Base-by-base conservation (phyloP, 257 asterid genomes). In the Vinca minor region DNA sequence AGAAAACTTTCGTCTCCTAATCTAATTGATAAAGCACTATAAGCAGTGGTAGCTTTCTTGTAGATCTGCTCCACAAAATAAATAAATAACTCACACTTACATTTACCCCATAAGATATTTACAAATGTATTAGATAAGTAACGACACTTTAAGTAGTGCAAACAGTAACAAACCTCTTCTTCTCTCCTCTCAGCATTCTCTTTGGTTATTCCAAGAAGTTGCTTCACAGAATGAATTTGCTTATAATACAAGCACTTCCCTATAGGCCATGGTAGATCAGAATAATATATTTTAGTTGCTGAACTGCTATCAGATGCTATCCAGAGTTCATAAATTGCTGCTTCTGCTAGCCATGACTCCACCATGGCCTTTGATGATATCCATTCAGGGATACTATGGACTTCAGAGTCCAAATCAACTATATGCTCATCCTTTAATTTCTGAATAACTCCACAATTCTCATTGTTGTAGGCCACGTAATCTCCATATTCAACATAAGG, bases 191-290 rank as follows among this genome's bases (percentile, higher is more conserved):
- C 92, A 28, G 81, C 79, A 74, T 86, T 80, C 18, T 79, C 88
- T 45, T 89, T 80, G 11, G 92, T 82, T 78, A 89, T 78, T 38
- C 96, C 95, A 60, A 93, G 95, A 26, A 62, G 75, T 69, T 87
- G 85, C 77, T 87, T 93, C 78, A 74, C 91, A 42, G 2, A 44
- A 59, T 59, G 78, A 62, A 77, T 84, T 83, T 87, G 82, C 74
- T 83, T 87, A 39, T 67, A 71, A 83, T 81, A 83, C 78, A 93
- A 74, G 70, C 84, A 10, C 69, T 93, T 93, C 69, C 98, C 96
- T 47, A 93, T 82, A 53, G 96, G 97, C 97, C 97, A 93, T 13
- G 98, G 94, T 50, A 93, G 95, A 83, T 87, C 92, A 46, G 97
- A 85, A 76, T 73, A 93, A 82, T 93, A 93, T 54, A 93, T 77